Base-by-base conservation (phyloP, 2,329 filamentous ascomycete genomes). In the Trichoderma koningiopsis region DNA sequence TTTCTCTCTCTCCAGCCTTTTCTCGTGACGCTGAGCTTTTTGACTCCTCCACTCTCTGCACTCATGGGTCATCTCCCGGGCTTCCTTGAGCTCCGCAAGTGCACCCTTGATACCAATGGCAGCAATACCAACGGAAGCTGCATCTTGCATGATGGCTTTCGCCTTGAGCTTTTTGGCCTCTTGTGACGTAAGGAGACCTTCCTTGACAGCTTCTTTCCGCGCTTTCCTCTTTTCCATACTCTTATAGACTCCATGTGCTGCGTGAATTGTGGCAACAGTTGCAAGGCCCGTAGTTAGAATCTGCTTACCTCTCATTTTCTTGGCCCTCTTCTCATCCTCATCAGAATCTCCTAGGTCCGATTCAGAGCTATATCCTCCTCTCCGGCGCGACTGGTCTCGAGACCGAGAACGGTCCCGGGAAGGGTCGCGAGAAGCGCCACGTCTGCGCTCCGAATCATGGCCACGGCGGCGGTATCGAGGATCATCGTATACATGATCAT, bases 231-330 rank as follows among this genome's bases (percentile, higher is more conserved):
- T 86, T 76, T 87, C 84, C 84, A 88, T 83, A 77, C 85, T 88
- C 74, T 84, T 79, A 76, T 88, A 88, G 74, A 88, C 84, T 72
- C 81, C 86, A 75, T 88, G 83, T 73, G 84, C 86, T 72, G 87
- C 87, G 77, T 88, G 86, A 73, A 89, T 87, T 73, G 86, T 88
- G 75, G 87, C 86, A 71, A 88, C 84, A 64, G 85, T 82, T 66
- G 87, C 87, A 68, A 88, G 79, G 58, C 85, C 86, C 8, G 85
- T 84, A 66, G 84, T 88, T 69, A 89, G 72, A 70, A 87, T 74
- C 81, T 88, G 86, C 84, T 88, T 88, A 87, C 86, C 86, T 86
- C 81, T 85, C 82, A 88, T 86, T 77, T 86, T 88, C 77, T 81
- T 84, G 47, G 81, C 82, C 71, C 80, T 81, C 77, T 82, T 87